Evolutionary conservation across 352 stramenopile species (phyloP).

Genomic region (Pythium inflatum): DNA sequence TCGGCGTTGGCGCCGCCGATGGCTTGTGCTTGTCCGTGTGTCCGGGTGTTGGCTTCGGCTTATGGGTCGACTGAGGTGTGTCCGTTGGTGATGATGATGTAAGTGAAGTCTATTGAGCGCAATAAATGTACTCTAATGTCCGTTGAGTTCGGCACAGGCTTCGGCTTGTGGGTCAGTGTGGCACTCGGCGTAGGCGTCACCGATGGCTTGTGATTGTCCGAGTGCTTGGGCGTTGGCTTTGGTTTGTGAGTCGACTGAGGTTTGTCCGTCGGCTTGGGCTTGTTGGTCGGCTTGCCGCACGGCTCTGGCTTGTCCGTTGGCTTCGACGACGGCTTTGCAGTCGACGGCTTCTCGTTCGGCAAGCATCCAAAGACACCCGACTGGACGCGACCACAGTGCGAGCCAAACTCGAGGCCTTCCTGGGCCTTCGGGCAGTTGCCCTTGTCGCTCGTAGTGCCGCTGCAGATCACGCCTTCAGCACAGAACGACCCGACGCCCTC

Average conservation of each 20-base stretch:
- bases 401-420: background rate
- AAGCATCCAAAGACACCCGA: background rate
- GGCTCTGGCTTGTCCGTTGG: background rate
- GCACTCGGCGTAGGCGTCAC: no score
- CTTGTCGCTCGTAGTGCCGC: background rate
- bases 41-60: no score
- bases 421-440: background rate
- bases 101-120: no score
- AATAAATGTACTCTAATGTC: no score
- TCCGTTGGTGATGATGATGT: no score
- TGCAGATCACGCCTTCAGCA: background rate
- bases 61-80: no score
- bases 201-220: no score
- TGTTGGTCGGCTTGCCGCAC: background rate
- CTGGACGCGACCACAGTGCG: background rate
- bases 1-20: no score
- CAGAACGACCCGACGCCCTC: slow-evolving; percentile 1
- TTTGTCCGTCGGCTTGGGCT: background rate
- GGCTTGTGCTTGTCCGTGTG: no score
- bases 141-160: no score
- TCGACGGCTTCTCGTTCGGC: background rate
- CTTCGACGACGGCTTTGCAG: background rate
- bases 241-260: background rate
- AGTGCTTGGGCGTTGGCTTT: background rate
- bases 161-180: no score